These are phyloP conservation scores for Salvia hispanica DNA, from an alignment of 257 asterid species.

Conservation along the genomic window DNA sequence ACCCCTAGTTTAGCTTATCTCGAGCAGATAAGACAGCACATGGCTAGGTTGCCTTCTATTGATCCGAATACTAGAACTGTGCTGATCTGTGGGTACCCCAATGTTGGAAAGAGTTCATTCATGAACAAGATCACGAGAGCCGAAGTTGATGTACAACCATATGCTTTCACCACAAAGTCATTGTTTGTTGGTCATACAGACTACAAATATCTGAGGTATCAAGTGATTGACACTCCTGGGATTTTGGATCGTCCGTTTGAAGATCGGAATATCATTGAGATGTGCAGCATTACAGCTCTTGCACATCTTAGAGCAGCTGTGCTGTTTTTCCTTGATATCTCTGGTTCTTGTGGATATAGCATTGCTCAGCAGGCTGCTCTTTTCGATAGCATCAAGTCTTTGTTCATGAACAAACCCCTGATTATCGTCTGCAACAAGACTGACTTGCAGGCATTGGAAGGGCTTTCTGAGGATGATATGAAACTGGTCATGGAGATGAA, in stretches of 20 bases:
- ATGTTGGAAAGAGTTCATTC: constrained; percentile 98
- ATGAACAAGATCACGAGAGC: constrained; percentile 93
- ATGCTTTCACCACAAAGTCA: constrained; percentile 97
- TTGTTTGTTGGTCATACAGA: constrained; percentile 95
- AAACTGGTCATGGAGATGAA: constrained; percentile 86
- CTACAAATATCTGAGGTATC: constrained; percentile 85
- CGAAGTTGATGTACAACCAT: constrained; percentile 94
- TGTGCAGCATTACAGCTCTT: constrained; percentile 98
- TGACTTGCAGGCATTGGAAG: constrained; percentile 83
- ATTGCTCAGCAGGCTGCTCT: constrained; percentile 94
- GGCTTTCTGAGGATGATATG: constrained; percentile 79
- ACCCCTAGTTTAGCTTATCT: constrained; percentile 96
- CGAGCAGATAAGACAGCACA: constrained; percentile 96
- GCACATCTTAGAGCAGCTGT: constrained; percentile 97
- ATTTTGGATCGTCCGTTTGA: constrained; percentile 94
- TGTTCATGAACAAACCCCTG: constrained; percentile 89
- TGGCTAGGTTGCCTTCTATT: constrained; percentile 92
- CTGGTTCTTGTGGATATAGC: constrained; percentile 95
- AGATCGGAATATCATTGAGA: constrained; percentile 94
- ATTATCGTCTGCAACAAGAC: constrained; percentile 90
- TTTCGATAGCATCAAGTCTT: constrained; percentile 91
- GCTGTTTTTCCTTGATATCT: constrained; percentile 83
- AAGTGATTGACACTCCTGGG: constrained; percentile 98
- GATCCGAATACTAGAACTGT: constrained; percentile 96
- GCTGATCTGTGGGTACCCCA: constrained; percentile 96